Evolutionary conservation across 352 stramenopile species (phyloP), one percentile per base, ranked within the genome.

Genomic region (Globisporangium paroecandrum): DNA sequence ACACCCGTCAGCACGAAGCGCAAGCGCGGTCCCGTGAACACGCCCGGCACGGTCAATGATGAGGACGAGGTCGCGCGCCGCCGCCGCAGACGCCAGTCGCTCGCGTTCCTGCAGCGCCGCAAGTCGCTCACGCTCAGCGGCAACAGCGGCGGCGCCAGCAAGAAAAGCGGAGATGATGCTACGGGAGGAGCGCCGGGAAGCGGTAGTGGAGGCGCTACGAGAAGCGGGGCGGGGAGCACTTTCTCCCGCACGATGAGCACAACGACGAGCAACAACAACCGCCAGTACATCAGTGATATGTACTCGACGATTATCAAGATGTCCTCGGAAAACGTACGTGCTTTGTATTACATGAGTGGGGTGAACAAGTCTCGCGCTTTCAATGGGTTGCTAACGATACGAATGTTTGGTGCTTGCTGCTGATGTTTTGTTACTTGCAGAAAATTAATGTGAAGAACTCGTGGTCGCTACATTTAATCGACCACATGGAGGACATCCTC

Each of bases 371-470:
- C 9, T 20, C n/a, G 3, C 4, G 8, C 9, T 47, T 9, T 29
- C 3, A 12, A 38, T 27, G 56, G n/a, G 9, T 6, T 15, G 9
- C 32, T 47, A 20, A 61, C 56, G 20, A 43, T 15, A 61, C 9
- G 18, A 27, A 61, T 38, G 29, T 13, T 32, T 25, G 4, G 3
- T 24, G 27, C 18, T 22, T 59, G 25, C 18, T 62, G 56, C 4
- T 49, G 18, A 46, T 46, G 29, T 24, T 25, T 25, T 56, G 10
- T 20, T 5, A 9, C 49, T 29, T 1, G 58, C 63, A 98, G 85
- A 98, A 98, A 91, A 98, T 99, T 76, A 99, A 98, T 73, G 89
- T 95, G 43, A 96, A 97, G 67, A 99, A 99, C 79, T 97, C 93
- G 67, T 99, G 96, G 96, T 97, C 90, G 57, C 81, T 99, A 60